Evolutionary conservation across 140 eudicot genomes (phyloP).

Genomic region (Oenanthe javanica): DNA sequence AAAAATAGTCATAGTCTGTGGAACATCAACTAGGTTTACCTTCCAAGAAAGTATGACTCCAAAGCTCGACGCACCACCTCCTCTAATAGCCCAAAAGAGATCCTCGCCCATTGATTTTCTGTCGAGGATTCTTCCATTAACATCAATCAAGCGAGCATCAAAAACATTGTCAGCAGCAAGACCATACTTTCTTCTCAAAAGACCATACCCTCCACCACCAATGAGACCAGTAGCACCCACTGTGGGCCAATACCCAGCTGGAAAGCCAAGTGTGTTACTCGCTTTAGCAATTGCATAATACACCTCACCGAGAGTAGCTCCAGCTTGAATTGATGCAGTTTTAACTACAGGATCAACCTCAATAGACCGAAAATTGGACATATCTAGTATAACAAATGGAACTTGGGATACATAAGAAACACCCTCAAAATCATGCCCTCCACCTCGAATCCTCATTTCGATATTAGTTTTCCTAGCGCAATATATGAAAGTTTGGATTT

Average conservation of each 20-base stretch:
- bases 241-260: conserved; percentile 1
- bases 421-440: conserved; percentile 7
- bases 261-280: conserved; percentile 2
- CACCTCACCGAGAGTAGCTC: conserved; percentile 40
- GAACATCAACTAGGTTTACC: background rate
- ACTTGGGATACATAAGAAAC: conserved; percentile 1
- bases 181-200: conserved; percentile 18
- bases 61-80: conserved; percentile 41
- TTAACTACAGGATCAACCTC: background rate
- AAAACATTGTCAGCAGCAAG: conserved; percentile 20
- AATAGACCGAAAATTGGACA: background rate
- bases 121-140: background rate
- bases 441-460: background rate
- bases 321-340: conserved; percentile 26
- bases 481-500: conserved; percentile 1
- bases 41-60: conserved; percentile 24
- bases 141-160: background rate
- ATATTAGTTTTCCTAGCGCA: background rate
- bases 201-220: conserved; percentile 8
- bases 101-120: conserved; percentile 26
- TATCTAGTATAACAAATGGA: background rate
- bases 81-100: conserved; percentile 33
- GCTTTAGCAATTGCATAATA: conserved; percentile 11
- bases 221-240: conserved; percentile 4
- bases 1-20: conserved; percentile 22